phyloP scores from a whole-genome alignment of 768 basidiomycete genomes.

The Coprinopsis sp. region DNA sequence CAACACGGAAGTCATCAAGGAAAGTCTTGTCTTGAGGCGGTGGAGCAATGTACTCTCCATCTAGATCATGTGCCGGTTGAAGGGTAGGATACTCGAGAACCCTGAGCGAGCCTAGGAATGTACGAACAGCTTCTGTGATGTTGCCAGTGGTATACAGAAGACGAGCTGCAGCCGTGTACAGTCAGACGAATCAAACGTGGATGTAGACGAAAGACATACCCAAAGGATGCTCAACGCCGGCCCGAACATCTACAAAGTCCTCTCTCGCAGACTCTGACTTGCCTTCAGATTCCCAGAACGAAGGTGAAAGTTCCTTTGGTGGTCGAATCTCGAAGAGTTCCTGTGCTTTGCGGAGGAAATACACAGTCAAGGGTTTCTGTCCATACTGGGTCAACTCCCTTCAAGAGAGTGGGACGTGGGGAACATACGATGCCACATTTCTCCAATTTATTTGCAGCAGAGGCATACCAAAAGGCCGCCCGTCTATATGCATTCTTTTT shows the following conservation, averaged over 20 bases:
- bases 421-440: conserved; percentile 77
- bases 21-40: conserved; percentile 58
- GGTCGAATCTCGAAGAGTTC: conserved; percentile 51
- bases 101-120: conserved; percentile 72
- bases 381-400: conserved; percentile 3
- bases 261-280: conserved; percentile 30
- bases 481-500: conserved; percentile 53
- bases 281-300: conserved; percentile 75
- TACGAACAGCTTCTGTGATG: conserved; percentile 64
- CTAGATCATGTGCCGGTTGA: conserved; percentile 6
- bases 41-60: conserved; percentile 16
- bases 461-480: conserved; percentile 75
- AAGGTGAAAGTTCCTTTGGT: conserved; percentile 63
- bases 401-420: neutral
- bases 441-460: conserved; percentile 72
- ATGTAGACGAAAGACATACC: conserved; percentile 40
- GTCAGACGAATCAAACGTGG: neutral
- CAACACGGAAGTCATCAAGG: conserved; percentile 85
- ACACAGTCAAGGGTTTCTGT: conserved; percentile 83
- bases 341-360: conserved; percentile 70
- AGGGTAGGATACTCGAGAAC: conserved; percentile 29
- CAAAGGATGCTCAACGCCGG: conserved; percentile 76
- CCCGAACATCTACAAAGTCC: conserved; percentile 59
- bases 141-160: conserved; percentile 90
- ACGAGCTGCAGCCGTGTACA: conserved; percentile 48